Base-by-base conservation (phyloP, 805 yeast genomes). In the Monosporozyma servazzii region DNA sequence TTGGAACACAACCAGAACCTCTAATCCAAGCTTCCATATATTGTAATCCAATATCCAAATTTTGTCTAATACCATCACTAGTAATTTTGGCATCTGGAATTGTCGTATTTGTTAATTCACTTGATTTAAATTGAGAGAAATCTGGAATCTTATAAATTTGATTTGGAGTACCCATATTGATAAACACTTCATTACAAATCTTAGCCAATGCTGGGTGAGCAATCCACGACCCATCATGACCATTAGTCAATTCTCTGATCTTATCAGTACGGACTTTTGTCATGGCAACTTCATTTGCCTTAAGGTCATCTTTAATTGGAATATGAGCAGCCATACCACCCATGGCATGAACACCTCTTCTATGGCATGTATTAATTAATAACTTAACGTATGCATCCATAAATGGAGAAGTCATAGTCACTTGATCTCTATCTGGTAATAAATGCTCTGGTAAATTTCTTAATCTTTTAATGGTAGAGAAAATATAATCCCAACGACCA, bases 271-370 rank as follows among this genome's bases (percentile, higher is more conserved):
- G 76, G 50, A 86, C 93, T 58, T 83, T 84, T 47, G 76, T 80
- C 81, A 86, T 77, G 9, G 90, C 91, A 47, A 72, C 70, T 46
- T 73, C 73, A 70, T 86, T 85, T 55, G 81, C 78, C 53, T 72
- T 78, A 33, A 75, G 72, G 62, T 86, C 89, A 56, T 79, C 75
- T 67, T 85, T 85, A 70, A 85, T 85, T 56, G 93, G 91, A 60
- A 86, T 84, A 58, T 84, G 86, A 4, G 91, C 91, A 57, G 93
- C 91, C 95, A 86, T 86, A 59, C 95, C 95, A 60, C 95, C 93
- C 81, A 86, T 83, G 18, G 91, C 91, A 64, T 85, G 90, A 43
- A 85, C 91, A 55, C 83, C 85, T 71, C 91, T 77, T 61, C 79
- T 75, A 66, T 86, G 95, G 68, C 88, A 82, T 45, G 81, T 79